Base-by-base conservation (phyloP, 176 grass and related monocot species). In the Dactylis glomerata region DNA sequence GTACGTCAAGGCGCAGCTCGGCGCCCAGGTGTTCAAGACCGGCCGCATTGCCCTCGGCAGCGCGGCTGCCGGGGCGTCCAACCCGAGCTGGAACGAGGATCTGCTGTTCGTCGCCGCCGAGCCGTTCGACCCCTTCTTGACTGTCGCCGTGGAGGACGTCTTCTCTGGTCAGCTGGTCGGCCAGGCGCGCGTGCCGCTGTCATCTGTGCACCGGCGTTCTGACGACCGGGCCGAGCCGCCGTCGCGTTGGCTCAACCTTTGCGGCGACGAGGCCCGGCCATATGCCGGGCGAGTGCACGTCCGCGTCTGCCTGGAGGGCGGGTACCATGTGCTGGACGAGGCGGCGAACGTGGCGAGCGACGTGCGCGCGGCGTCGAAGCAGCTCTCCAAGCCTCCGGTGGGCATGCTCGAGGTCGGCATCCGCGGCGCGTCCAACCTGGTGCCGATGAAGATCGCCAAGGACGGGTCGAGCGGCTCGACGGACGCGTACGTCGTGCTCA, bases 241-340 rank as follows among this genome's bases (percentile, higher is more conserved):
- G 0, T 91, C 96, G 17, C 76, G 96, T 75, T 99, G 96, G 96
- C 90, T 99, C 5, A 99, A 99, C 79, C 91, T 99, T 0, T 82
- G 92, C 85, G 88, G 87, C 13, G 96, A 94, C 78, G 96, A 92
- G 75, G 68, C 75, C 22, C 91, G 90, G 26, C 91, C 93, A 6
- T 99, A 99, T 75, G 91, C 93, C n/a, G 96, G 96, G 6, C 86
- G 96, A 8, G 77, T 99, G 75, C 96, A 99, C 83, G 96, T 99
- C 22, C 87, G 85, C 22, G 91, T 96, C 10, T 99, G 96, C 87
- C 87, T 99, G 13, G 96, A 99, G 88, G 96, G 96, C 68, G 96
- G 96, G 22, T 99, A 99, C 84, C 96, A 99, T 85, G 96, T 99
- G 77, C 91, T 99, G 44, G 96, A 99, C 78, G 96, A 99, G 89